phyloP scores from a whole-genome alignment of 169 alveolate genomes.

The Condylostoma magnum region DNA sequence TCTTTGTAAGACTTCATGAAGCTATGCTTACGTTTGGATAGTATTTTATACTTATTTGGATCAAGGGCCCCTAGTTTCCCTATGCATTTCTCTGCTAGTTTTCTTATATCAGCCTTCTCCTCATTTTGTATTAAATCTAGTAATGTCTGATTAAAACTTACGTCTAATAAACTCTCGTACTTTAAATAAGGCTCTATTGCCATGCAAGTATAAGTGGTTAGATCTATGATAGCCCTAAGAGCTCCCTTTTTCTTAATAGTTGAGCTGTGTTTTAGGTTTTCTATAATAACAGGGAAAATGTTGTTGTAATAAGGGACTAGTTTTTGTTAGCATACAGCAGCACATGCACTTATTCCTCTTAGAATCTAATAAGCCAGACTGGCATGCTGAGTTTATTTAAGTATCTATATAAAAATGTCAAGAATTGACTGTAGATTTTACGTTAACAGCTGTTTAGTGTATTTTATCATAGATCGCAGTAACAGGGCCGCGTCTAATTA shows the following conservation, averaged over 20 bases:
- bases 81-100: conserved; percentile 15
- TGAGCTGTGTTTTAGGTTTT: conserved; percentile 21
- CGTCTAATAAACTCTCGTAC: conserved; percentile 13
- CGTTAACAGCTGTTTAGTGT: conserved; percentile 14
- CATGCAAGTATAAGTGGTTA: conserved; percentile 1
- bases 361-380: conserved; percentile 18
- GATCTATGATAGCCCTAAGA: conserved; percentile 9
- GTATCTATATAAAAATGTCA: conserved; percentile 26
- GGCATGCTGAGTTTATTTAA: conserved; percentile 21
- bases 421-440: conserved; percentile 10
- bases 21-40: conserved; percentile 8
- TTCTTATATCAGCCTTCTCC: conserved; percentile 12
- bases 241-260: conserved; percentile 29
- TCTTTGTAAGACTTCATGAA: conserved; percentile 3
- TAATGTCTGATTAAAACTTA: no score
- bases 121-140: conserved; percentile 22
- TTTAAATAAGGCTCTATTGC: conserved; percentile 28
- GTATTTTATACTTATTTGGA: conserved; percentile 24
- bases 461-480: conserved; percentile 19
- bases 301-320: not conserved
- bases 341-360: conserved; percentile 27
- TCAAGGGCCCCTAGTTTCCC: conserved; percentile 32
- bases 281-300: conserved; percentile 26
- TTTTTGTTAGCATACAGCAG: conserved; percentile 22
- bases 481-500: conserved; percentile 24